A percentile compares a stretch with the other conserved stretches of the same genome.
phyloP scores from a whole-genome alignment of 305 asterid species.

The Fraxinus xanthoxyloides region DNA sequence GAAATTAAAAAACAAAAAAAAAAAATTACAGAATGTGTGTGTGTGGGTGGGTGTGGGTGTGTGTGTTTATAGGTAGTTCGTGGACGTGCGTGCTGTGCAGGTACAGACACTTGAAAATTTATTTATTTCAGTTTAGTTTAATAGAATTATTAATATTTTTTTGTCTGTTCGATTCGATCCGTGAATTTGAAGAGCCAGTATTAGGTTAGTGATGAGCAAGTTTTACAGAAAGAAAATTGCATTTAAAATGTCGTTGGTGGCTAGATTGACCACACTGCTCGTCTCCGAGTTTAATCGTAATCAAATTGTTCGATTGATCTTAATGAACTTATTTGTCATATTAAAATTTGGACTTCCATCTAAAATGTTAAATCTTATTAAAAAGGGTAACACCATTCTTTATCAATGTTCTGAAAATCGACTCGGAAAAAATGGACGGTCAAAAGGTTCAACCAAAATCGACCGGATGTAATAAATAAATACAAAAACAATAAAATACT shows the following conservation, averaged over 20 bases:
- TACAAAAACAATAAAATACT: too few relatives aligned
- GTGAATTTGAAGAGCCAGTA: neutral
- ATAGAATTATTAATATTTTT: neutral
- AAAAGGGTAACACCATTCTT: too few relatives aligned
- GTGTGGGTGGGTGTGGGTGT: neutral
- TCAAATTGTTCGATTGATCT: neutral
- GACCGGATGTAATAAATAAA: too few relatives aligned
- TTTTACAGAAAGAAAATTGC: neutral
- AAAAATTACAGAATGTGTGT: neutral
- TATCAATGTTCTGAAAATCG: too few relatives aligned
- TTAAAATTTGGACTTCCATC: too few relatives aligned
- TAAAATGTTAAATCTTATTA: too few relatives aligned
- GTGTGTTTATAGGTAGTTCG: slow-evolving; percentile 20
- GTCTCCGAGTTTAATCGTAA: neutral
- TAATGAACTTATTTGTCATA: too few relatives aligned
- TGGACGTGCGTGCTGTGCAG: slow-evolving; percentile 47
- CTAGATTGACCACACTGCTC: neutral
- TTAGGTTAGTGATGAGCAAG: neutral
- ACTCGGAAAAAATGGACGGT: too few relatives aligned
- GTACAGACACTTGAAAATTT: slow-evolving; percentile 26
- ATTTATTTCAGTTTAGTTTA: neutral
- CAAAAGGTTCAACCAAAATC: too few relatives aligned
- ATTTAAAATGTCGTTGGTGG: neutral
- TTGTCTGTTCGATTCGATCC: slow-evolving; percentile 11
- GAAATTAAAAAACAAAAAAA: neutral